Evolutionary conservation across 2,329 filamentous ascomycete species (phyloP).

Genomic region (Colletotrichum truncatum): DNA sequence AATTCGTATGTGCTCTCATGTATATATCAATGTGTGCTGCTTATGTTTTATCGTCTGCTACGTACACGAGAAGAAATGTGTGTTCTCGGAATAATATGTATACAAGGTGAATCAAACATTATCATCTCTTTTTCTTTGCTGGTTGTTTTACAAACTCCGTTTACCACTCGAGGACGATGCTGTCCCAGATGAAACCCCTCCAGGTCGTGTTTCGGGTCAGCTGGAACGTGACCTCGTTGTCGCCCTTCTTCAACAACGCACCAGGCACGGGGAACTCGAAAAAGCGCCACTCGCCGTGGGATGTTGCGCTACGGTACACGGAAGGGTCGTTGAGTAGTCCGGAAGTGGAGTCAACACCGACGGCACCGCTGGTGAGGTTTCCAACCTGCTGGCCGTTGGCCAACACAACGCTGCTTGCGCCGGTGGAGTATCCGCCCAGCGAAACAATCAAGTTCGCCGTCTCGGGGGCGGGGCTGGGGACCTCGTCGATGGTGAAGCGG

Average conservation of each 20-base stretch:
- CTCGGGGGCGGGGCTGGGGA: constrained; percentile 22
- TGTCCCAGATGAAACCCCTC: constrained; percentile 40
- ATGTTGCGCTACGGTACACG: constrained; percentile 56
- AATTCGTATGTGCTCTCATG: too few species aligned
- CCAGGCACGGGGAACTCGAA: constrained; percentile 47
- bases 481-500: constrained; percentile 35
- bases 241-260: constrained; percentile 31
- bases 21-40: too few species aligned
- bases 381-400: constrained; percentile 50
- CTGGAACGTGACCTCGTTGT: constrained; percentile 38
- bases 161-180: constrained; percentile 39
- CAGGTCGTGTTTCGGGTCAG: constrained; percentile 37
- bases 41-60: too few species aligned
- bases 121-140: too few species aligned
- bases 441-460: constrained; percentile 50
- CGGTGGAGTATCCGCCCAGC: constrained; percentile 54
- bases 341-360: constrained; percentile 15
- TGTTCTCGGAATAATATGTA: too few species aligned
- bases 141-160: too few species aligned
- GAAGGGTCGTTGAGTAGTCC: constrained; percentile 51
- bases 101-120: too few species aligned
- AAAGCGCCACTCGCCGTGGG: constrained; percentile 56
- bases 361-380: constrained; percentile 46
- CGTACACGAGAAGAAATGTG: too few species aligned
- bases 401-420: constrained; percentile 48